Evolutionary conservation across 352 stramenopile genomes (phyloP), one percentile per base, ranked within the genome.

Genomic region (Pythium chondricola): DNA sequence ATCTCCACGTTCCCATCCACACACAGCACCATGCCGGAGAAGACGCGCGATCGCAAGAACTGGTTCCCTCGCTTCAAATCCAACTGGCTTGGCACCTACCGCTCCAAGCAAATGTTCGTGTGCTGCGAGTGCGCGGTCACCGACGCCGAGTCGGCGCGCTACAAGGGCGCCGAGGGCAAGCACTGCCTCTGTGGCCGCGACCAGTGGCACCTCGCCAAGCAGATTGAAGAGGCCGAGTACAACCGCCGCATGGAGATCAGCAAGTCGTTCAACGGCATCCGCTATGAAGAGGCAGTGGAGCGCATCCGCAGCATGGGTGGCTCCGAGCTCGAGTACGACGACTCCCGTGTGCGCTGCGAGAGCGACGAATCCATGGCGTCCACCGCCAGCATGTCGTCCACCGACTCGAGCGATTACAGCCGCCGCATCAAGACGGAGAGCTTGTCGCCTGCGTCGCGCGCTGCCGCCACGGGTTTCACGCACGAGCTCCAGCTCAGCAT

Each of bases 1-100:
- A n/a, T n/a, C n/a, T n/a, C n/a, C n/a, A n/a, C n/a, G n/a, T n/a
- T n/a, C 50, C 16, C 41, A 33, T 29, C 21, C 27, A 41, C 50
- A 31, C 32, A 20, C 18, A 38, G 4, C 37, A 49, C n/a, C 42
- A 58, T 58, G 27, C 82, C 82, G 10, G 82, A 93, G 65, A 93
- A 93, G 69, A 93, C 82, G 18, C 76, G 82, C 55, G 82, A 93
- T 56, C 79, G 79, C 61, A 88, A 88, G 61, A 83, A 67, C 48
- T 93, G 82, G 82, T 93, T 93, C 56, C 82, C 82, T 25, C 82
- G 82, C 43, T 93, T 93, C 66, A 93, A 93, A 57, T 91, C 79
- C 35, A 93, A 89, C 41, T 88, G 79, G 74, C 63, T 90, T n/a
- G 82, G 82, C 52, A 89, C 75, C 22, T 93, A 85, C 56, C 79